These are phyloP conservation scores for Syzygium aqueum DNA, from an alignment of 345 rosid genomes.

Conservation along the genomic window DNA sequence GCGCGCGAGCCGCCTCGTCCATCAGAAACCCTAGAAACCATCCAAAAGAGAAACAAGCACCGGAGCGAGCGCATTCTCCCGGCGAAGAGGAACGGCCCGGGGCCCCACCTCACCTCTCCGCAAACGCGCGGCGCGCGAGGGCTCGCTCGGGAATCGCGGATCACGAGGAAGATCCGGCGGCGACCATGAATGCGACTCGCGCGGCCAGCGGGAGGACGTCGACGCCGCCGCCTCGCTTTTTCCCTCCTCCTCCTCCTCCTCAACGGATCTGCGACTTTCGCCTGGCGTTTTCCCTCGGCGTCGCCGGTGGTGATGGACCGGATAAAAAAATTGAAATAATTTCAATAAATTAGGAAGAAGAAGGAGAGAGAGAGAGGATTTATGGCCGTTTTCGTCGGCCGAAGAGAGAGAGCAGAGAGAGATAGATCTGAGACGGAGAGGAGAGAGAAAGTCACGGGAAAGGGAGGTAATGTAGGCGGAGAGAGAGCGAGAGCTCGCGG, in stretches of 20 bases:
- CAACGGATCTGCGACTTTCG: not conserved
- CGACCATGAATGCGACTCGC: constrained; percentile 27
- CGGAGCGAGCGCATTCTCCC: no score
- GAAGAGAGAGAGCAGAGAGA: not conserved
- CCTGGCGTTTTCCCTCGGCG: not conserved
- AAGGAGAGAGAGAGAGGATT: not conserved
- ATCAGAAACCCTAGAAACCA: constrained; percentile 1
- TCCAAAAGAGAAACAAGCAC: no score
- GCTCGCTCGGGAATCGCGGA: not conserved
- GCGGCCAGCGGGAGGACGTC: not conserved
- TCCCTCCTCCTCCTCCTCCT: not conserved
- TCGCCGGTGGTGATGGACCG: not conserved
- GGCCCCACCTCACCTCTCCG: not conserved
- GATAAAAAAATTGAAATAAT: not conserved
- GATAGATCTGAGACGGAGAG: not conserved
- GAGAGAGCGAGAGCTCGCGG: no score
- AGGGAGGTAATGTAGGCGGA: not conserved
- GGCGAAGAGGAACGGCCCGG: no score
- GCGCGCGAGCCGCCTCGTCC: not conserved
- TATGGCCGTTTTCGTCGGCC: no score
- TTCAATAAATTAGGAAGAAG: not conserved
- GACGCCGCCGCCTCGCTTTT: no score
- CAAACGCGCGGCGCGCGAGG: not conserved
- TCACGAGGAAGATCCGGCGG: constrained; percentile 37
- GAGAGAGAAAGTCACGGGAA: not conserved